Base-by-base conservation (phyloP, 352 stramenopile genomes). In the Albugo candida region DNA sequence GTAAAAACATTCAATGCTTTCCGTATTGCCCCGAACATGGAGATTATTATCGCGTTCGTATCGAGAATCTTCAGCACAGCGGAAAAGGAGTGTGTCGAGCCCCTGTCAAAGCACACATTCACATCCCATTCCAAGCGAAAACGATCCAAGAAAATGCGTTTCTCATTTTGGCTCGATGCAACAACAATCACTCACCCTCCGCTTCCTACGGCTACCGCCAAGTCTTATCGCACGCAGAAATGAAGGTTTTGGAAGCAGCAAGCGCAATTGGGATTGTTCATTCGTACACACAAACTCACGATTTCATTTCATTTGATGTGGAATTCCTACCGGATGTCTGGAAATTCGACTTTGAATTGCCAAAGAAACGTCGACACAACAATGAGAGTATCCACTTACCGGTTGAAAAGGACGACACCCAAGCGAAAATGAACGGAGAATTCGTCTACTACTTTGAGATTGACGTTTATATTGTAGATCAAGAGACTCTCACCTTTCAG, bases 1-100 rank as follows among this genome's bases (percentile, higher is more conserved):
- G 81, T 39, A 94, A 94, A 61, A 94, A 94, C 51, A 84, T 94
- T 36, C 81, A 94, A 55, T 94, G 81, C 50, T 94, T 94, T 55
- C 81, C 81, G 13, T 87, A 82, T 47, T 94, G 81, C 35, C 80
- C 77, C 6, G 80, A 92, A 36, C 78, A 91, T 36, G 81, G 81
- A 14, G 81, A 94, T 45, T 94, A 94, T 55, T 92, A 88, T 51
- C 74, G 78, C 13, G 79, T 87, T 34, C 78, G 76, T 11, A 89
- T 92, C 48, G 71, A 92, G 36, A 78, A 86, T 47, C 54, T 92
- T 31, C 67, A 84, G 49, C 79, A 92, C 40, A 63, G 66, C 1
- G 78, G 70, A 58, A 92, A 92, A 56, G 79, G 79, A 31, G 79
- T 92, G 4, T 92, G 79, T 27, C 74, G 74, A 38, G 79, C 79